Conservation (phyloP, 1,284 basidiomycete species). For the Puccinia coronata region DNA sequence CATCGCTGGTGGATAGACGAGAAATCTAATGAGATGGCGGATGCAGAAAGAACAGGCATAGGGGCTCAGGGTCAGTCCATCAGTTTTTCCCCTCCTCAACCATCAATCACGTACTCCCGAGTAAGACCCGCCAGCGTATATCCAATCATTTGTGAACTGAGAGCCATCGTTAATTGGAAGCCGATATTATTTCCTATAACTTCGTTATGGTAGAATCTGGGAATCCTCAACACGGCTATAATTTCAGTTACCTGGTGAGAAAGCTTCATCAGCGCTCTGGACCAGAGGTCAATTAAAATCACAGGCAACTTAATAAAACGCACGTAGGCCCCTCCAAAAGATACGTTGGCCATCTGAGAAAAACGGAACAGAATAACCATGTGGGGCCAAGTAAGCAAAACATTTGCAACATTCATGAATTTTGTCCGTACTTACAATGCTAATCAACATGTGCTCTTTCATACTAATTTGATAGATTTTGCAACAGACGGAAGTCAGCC, state of each 20-base stretch:
- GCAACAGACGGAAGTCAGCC: background rate
- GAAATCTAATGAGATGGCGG: constrained; percentile 7
- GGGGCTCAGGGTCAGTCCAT: background rate
- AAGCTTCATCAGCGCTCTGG: too few species aligned
- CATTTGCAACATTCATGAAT: background rate
- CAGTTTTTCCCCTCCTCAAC: background rate
- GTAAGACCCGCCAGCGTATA: constrained; percentile 63
- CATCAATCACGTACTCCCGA: constrained; percentile 52
- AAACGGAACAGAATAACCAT: background rate
- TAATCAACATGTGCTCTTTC: constrained; percentile 49
- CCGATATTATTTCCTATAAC: constrained; percentile 25
- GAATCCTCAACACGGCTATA: constrained; percentile 37
- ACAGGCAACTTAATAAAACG: background rate
- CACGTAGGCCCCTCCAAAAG: constrained; percentile 48
- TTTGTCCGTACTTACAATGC: constrained; percentile 27
- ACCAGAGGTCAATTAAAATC: background rate
- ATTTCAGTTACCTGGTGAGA: constrained; percentile 32
- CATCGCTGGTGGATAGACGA: constrained; percentile 46
- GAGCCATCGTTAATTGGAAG: constrained; percentile 54
- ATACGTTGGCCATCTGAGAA: constrained; percentile 46
- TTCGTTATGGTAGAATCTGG: constrained; percentile 40
- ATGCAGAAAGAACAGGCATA: background rate
- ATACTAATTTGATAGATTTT: background rate
- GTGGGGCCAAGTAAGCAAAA: background rate
- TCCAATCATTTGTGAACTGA: constrained; percentile 63